phyloP scores from a whole-genome alignment of 2,329 filamentous ascomycete genomes.

The Zalaria obscura region DNA sequence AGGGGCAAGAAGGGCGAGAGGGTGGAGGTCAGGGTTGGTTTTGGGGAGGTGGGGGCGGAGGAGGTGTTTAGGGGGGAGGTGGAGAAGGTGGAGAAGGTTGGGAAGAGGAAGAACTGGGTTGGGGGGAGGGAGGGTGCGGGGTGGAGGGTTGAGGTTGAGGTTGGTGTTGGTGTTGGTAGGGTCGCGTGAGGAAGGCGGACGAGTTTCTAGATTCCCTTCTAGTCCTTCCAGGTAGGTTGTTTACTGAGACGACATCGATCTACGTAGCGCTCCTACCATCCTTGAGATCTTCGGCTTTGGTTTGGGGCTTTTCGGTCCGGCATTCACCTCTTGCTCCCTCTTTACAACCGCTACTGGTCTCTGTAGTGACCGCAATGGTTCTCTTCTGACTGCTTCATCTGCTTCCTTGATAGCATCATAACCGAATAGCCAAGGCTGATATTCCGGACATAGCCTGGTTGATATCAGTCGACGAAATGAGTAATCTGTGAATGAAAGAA shows the following conservation, averaged over 20 bases:
- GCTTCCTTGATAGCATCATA: background rate
- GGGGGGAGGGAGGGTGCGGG: conserved; percentile 26
- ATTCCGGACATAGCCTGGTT: background rate
- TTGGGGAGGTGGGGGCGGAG: conserved; percentile 20
- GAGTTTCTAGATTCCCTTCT: no score
- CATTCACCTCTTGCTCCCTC: no score
- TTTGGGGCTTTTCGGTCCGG: no score
- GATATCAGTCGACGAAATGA: no score
- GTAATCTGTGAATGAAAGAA: no score
- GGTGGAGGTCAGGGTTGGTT: conserved; percentile 25
- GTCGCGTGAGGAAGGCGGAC: background rate
- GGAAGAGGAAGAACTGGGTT: conserved; percentile 46
- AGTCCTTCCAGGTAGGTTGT: no score
- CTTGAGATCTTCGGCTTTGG: no score
- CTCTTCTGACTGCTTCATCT: background rate
- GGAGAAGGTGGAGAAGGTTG: conserved; percentile 37
- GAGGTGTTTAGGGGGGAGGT: conserved; percentile 27
- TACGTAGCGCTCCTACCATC: no score
- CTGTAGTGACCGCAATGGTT: background rate
- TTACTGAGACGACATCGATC: no score
- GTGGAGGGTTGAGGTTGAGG: conserved; percentile 22
- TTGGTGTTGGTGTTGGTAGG: background rate
- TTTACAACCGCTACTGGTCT: no score
- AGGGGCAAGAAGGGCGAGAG: conserved; percentile 28
- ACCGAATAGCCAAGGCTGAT: background rate